Conservation (phyloP, 768 basidiomycete species). For the Leucosporidium scottii region DNA sequence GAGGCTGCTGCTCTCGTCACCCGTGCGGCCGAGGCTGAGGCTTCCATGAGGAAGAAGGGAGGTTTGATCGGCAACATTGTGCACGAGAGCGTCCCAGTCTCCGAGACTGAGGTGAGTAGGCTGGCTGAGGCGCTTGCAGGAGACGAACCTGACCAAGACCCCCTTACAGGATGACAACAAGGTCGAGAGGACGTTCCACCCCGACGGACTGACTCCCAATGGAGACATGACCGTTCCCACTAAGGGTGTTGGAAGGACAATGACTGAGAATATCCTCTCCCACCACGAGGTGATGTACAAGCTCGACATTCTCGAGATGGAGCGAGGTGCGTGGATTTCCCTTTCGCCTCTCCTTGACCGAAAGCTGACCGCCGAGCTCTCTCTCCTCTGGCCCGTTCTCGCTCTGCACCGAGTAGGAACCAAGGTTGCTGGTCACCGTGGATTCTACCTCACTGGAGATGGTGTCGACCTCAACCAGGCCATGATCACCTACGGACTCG, state of each 20-base stretch:
- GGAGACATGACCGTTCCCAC: constrained; percentile 47
- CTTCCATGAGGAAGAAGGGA: constrained; percentile 70
- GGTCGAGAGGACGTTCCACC: constrained; percentile 75
- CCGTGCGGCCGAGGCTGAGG: constrained; percentile 68
- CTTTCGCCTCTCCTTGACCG: background rate
- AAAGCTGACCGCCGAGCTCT: no score
- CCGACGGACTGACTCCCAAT: constrained; percentile 63
- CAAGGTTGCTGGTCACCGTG: constrained; percentile 90
- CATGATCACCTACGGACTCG: constrained; percentile 84
- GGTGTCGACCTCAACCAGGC: constrained; percentile 97
- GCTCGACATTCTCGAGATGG: constrained; percentile 92
- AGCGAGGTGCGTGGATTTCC: constrained; percentile 63
- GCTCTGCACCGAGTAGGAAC: constrained; percentile 51
- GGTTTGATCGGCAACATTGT: constrained; percentile 86
- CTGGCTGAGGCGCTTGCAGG: background rate
- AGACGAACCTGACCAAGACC: background rate
- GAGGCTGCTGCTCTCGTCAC: constrained; percentile 68
- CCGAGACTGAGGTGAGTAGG: constrained; percentile 68
- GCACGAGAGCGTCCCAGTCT: constrained; percentile 74
- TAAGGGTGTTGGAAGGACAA: constrained; percentile 36
- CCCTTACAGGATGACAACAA: constrained; percentile 74
- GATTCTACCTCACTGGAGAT: constrained; percentile 91
- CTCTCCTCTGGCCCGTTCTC: background rate
- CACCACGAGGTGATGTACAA: constrained; percentile 94
- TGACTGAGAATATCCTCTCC: constrained; percentile 68